Percentiles rank a stretch among this genome's conserved stretches.
Evolutionary conservation across 495 filamentous ascomycete species (phyloP).

Genomic region (Aspergillus biplanus): DNA sequence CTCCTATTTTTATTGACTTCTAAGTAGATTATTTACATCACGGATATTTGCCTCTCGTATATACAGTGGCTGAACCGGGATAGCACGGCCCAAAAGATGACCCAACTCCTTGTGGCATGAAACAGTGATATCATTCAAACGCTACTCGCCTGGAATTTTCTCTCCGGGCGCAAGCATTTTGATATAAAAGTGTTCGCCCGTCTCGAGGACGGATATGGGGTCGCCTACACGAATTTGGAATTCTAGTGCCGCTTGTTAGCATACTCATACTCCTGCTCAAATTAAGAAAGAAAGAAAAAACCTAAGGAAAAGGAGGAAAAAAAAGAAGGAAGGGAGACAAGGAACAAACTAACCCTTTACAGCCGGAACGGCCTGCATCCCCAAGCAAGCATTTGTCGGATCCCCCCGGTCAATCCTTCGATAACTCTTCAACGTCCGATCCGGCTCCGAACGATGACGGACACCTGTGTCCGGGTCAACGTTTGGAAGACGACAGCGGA

Average conservation of each 20-base stretch:
- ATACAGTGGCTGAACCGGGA: not conserved
- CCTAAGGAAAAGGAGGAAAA: slow-evolving; percentile 2
- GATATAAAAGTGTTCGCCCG: slow-evolving; percentile 66
- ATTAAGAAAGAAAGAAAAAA: not conserved
- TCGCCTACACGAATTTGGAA: slow-evolving; percentile 63
- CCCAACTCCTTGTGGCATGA: not conserved
- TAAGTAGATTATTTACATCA: not conserved
- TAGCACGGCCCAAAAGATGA: not conserved
- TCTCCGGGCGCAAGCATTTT: slow-evolving; percentile 50
- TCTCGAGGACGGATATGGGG: slow-evolving; percentile 60
- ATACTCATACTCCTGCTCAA: not conserved
- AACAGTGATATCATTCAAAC: not conserved
- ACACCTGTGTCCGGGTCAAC: slow-evolving; percentile 73
- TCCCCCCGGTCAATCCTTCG: slow-evolving; percentile 77
- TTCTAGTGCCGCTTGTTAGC: slow-evolving; percentile 25
- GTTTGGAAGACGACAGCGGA: slow-evolving; percentile 83
- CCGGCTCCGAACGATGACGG: slow-evolving; percentile 73
- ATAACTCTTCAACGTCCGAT: slow-evolving; percentile 68
- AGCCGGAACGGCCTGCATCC: slow-evolving; percentile 79
- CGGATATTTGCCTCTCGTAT: not conserved
- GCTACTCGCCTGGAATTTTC: slow-evolving; percentile 39
- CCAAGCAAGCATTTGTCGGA: slow-evolving; percentile 70
- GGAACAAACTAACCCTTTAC: slow-evolving; percentile 28
- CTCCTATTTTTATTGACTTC: not conserved
- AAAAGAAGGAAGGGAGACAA: not conserved